These are phyloP conservation scores for Coprinopsis marcescibilis DNA, from an alignment of 768 basidiomycete species.

Conservation along the genomic window DNA sequence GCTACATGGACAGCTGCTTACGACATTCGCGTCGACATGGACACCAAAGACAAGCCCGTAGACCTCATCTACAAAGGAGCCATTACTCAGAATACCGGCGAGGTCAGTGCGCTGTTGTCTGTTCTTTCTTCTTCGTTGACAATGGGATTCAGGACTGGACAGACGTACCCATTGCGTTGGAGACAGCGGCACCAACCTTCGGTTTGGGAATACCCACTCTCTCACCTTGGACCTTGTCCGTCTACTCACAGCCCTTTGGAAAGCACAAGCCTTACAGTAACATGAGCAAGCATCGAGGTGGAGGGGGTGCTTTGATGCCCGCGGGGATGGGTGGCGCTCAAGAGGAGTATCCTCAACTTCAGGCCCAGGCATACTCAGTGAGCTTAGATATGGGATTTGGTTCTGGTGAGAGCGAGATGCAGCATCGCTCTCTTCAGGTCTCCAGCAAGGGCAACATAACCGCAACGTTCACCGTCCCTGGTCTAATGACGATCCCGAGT, in stretches of 20 bases:
- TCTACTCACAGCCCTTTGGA: not conserved
- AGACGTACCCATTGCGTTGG: constrained; percentile 35
- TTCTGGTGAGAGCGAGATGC: constrained; percentile 8
- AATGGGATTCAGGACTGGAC: constrained; percentile 29
- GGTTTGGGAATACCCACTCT: constrained; percentile 31
- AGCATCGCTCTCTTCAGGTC: constrained; percentile 13
- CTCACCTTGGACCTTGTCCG: constrained; percentile 29
- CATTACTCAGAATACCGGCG: constrained; percentile 37
- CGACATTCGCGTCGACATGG: constrained; percentile 37
- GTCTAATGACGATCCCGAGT: constrained; percentile 34
- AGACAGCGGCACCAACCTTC: constrained; percentile 37
- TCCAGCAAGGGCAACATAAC: constrained; percentile 32
- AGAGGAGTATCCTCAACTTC: constrained; percentile 7
- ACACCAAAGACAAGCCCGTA: constrained; percentile 30
- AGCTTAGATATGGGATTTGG: too few relatives aligned
- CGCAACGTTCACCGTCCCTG: constrained; percentile 37
- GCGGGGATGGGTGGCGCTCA: not conserved
- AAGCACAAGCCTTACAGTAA: not conserved
- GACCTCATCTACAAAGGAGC: constrained; percentile 34
- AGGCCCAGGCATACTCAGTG: too few relatives aligned
- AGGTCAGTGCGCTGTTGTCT: constrained; percentile 11
- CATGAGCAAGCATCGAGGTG: not conserved
- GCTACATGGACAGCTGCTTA: constrained; percentile 35
- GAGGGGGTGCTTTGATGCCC: not conserved
- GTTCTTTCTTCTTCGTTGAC: not conserved